Base-by-base conservation (phyloP, 768 basidiomycete species). In the Lenzites betulinus region DNA sequence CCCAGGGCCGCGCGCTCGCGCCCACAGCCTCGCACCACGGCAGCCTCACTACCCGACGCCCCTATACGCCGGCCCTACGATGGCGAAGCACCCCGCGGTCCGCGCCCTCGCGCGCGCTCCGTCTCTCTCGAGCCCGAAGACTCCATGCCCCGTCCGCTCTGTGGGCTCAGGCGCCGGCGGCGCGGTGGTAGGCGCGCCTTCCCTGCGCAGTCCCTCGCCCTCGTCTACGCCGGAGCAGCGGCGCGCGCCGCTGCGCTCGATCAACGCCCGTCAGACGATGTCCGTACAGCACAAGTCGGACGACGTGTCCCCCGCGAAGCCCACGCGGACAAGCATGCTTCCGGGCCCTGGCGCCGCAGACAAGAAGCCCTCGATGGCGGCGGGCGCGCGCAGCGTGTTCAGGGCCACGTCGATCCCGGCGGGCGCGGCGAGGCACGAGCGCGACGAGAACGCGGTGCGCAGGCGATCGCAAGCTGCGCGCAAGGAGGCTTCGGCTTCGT, bases 51-150 rank as follows among this genome's bases (percentile, higher is more conserved):
- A 55, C 38, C 25, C 51, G 23, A 11, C 47, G n/a, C 39, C 49
- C 26, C 41, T 30, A 36, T 47, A 42, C 26, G 22, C 56, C 20
- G 54, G 60, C 30, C 41, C 28, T 25, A 64, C 64, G 43, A 62
- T 66, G 54, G 67, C 69, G 5, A 68, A 63, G 54, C 70, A 70
- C 44, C 69, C 70, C 26, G 69, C 66, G 18, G 55, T 69, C 13
- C 69, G 66, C 22, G 59, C 65, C 38, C 43, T 64, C 8, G 42
- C 59, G 13, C 63, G 65, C 8, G 22, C 35, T 13, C 54, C 53
- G 28, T 25, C 54, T 15, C 18, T 48, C 28, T n/a, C 56, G 33
- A 22, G 36, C 16, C 44, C 58, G 12, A 46, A 28, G 9, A 22
- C 63, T 6, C 57, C 64, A 8, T 36, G 58, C n/a, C 60, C 65